Conservation (phyloP, 805 yeast species). For the Candida vartiovaarae region DNA sequence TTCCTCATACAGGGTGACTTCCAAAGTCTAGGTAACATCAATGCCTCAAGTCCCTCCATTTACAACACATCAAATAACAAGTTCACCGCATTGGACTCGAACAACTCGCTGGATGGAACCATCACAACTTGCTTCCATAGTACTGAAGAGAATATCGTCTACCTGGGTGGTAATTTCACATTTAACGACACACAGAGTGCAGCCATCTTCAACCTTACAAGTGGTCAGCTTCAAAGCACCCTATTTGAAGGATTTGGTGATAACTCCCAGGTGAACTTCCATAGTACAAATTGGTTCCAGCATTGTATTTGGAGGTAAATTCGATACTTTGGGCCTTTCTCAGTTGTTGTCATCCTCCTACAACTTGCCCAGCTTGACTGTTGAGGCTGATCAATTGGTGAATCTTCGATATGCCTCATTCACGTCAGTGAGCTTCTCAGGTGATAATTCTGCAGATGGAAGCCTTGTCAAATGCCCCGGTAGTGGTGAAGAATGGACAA, state of each 20-base stretch:
- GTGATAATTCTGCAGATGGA: slow-evolving; percentile 27
- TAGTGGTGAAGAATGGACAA: slow-evolving; percentile 45
- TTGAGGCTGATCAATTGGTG: slow-evolving; percentile 55
- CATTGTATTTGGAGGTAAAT: slow-evolving; percentile 76
- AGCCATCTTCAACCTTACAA: slow-evolving; percentile 51
- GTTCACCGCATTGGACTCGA: slow-evolving; percentile 22
- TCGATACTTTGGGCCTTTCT: slow-evolving; percentile 37
- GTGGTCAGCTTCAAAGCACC: slow-evolving; percentile 35
- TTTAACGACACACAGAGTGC: slow-evolving; percentile 50
- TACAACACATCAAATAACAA: slow-evolving; percentile 26
- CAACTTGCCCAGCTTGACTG: slow-evolving; percentile 32
- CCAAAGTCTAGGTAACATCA: slow-evolving; percentile 14
- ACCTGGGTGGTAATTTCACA: slow-evolving; percentile 74
- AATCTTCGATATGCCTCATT: slow-evolving; percentile 51
- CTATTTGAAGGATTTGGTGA: slow-evolving; percentile 75
- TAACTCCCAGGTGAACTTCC: slow-evolving; percentile 50
- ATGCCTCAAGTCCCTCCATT: slow-evolving; percentile 26
- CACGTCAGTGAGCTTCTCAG: slow-evolving; percentile 25
- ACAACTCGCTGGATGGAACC: slow-evolving; percentile 25
- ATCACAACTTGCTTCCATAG: slow-evolving; percentile 44
- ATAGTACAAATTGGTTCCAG: slow-evolving; percentile 47
- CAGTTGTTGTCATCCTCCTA: slow-evolving; percentile 23
- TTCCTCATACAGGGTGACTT: slow-evolving; percentile 27
- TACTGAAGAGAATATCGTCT: slow-evolving; percentile 40
- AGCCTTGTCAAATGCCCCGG: slow-evolving; percentile 44